Evolutionary conservation across 2,329 filamentous ascomycete genomes (phyloP).

Genomic region (Stagonosporopsis rhizophila): DNA sequence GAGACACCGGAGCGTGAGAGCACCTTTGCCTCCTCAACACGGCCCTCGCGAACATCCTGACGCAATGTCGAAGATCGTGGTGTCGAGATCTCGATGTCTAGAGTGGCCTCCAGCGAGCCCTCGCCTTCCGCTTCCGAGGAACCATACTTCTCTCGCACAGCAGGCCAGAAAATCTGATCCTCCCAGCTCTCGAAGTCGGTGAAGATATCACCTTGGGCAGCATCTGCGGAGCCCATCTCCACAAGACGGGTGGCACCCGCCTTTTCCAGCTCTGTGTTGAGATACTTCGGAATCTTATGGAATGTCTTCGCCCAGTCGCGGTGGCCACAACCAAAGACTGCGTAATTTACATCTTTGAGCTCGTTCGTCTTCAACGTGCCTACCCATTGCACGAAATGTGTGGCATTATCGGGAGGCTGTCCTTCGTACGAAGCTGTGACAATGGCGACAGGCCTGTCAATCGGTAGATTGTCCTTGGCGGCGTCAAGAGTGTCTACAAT

Average conservation of each 20-base stretch:
- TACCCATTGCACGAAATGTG: conserved; percentile 52
- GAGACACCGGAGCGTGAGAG: conserved; percentile 37
- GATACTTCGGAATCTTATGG: conserved; percentile 50
- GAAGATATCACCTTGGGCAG: conserved; percentile 50
- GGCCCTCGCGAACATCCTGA: conserved; percentile 48
- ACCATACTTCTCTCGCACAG: conserved; percentile 43
- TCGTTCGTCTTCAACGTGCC: conserved; percentile 36
- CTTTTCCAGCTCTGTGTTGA: conserved; percentile 42
- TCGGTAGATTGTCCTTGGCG: conserved; percentile 43
- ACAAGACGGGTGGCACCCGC: conserved; percentile 43
- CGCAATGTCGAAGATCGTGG: conserved; percentile 45
- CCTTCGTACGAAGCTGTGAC: conserved; percentile 54
- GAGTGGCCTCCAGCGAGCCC: conserved; percentile 33
- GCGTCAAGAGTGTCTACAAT: conserved; percentile 47
- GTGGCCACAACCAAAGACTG: conserved; percentile 53
- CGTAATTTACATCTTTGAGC: conserved; percentile 46
- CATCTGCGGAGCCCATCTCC: conserved; percentile 46
- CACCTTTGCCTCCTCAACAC: conserved; percentile 42
- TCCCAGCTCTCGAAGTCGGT: conserved; percentile 53
- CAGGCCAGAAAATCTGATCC: conserved; percentile 48
- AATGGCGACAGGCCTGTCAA: conserved; percentile 48
- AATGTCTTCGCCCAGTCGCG: conserved; percentile 53
- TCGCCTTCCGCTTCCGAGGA: conserved; percentile 32
- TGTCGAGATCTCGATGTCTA: conserved; percentile 44
- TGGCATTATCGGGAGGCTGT: conserved; percentile 53